Percentiles rank a stretch among this genome's conserved stretches.
These are phyloP conservation scores for Plasmodium chabaudi DNA, from an alignment of 169 alveolate species.

Conservation along the genomic window DNA sequence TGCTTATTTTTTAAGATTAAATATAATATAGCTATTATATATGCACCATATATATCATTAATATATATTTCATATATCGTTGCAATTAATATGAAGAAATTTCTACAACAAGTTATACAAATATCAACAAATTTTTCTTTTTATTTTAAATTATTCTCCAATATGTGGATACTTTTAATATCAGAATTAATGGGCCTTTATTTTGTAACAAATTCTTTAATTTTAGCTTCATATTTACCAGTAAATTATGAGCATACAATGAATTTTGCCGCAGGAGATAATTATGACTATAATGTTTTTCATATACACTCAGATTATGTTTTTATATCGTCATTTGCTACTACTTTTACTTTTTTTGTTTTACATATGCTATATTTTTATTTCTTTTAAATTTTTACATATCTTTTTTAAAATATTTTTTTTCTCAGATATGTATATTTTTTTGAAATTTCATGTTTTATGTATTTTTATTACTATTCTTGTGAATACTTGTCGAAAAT, in stretches of 20 bases:
- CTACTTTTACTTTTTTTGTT: slow-evolving; percentile 41
- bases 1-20: slow-evolving; percentile 66
- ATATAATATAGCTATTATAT: slow-evolving; percentile 61
- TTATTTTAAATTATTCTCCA: slow-evolving; percentile 63
- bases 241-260: slow-evolving; percentile 62
- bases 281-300: slow-evolving; percentile 62
- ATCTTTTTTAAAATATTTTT: background rate
- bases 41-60: slow-evolving; percentile 73
- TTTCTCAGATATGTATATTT: slow-evolving; percentile 1
- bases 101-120: slow-evolving; percentile 70
- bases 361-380: slow-evolving; percentile 59
- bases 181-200: slow-evolving; percentile 71
- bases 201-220: slow-evolving; percentile 62
- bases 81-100: slow-evolving; percentile 68
- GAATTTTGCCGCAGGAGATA: slow-evolving; percentile 52
- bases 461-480: too few species aligned
- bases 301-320: slow-evolving; percentile 74
- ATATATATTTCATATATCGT: slow-evolving; percentile 58
- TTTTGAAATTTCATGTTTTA: too few species aligned
- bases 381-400: slow-evolving; percentile 13
- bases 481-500: too few species aligned
- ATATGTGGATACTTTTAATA: slow-evolving; percentile 65
- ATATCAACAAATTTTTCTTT: slow-evolving; percentile 55
- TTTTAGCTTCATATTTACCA: slow-evolving; percentile 67
- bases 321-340: slow-evolving; percentile 40